Evolutionary conservation across 2,329 filamentous ascomycete genomes (phyloP), one percentile per base, ranked within the genome.

Genomic region (Lachnellula cervina): DNA sequence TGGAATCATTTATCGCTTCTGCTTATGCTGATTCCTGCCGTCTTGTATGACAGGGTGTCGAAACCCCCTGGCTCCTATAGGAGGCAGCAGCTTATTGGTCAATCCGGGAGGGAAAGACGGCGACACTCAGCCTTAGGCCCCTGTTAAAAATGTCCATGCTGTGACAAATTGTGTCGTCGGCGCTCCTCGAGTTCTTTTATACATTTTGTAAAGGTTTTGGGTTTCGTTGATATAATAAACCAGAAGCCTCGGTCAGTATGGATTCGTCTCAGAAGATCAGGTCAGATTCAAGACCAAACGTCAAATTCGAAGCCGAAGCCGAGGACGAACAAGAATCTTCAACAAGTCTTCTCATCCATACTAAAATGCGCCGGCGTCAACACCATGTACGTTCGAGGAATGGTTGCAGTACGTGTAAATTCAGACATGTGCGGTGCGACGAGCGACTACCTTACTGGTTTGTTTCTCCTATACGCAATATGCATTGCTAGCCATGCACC

Each of bases 371-470:
- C 32, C 54, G 55, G 37, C 52, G 58, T 35, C 47, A 54, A 52
- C 58, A 55, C 32, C 57, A 63, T 50, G 28, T 32, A 34, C 50
- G 59, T 40, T 61, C 61, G 2, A 59, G 43, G 35, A 59, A 59
- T 34, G 61, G 61, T 21, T 63, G 61, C 28, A 11, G 13, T 17
- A 63, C 61, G 1, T 61, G 59, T 49, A 63, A 60, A 43, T 51
- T 57, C 43, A 54, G 61, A 5, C 61, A 61, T 51, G 56, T 63
- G 28, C 55, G 57, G 6, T 63, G 59, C 47, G 61, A 63, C 28
- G 59, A 63, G 34, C 32, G 57, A 14, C 47, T 50, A 38, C 61
- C 61, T 14, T 60, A 54, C 34, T 63, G 59, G 59, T 63, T 50
- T 40, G 57, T 45, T 14, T 42, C 11, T 17, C 23, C 14, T 19